Evolutionary conservation across 192 early-diverging fungal species (phyloP).

Genomic region (Allomyces macrogynus): DNA sequence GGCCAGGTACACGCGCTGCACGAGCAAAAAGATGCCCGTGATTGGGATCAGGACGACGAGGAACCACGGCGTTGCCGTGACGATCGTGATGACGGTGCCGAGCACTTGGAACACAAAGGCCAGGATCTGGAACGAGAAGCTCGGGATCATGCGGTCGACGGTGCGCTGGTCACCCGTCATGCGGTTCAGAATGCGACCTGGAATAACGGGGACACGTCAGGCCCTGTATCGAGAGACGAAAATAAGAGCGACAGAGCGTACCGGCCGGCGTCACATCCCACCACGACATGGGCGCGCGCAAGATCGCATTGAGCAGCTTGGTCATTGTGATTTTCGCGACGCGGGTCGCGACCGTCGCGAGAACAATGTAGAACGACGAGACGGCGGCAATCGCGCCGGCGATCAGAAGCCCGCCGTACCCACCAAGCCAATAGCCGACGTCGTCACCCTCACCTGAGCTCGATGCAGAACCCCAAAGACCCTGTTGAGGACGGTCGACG

Average conservation of each 20-base stretch:
- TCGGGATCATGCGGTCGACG: background rate
- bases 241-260: background rate
- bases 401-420: background rate
- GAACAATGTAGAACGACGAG: background rate
- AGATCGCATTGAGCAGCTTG: constrained; percentile 22
- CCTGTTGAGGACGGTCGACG: too few species aligned
- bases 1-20: constrained; percentile 29
- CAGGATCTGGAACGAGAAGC: background rate
- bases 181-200: background rate
- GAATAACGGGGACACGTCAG: background rate
- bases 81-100: constrained; percentile 5
- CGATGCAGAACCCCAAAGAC: too few species aligned
- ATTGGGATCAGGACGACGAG: constrained; percentile 6
- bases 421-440: background rate
- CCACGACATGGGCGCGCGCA: constrained; percentile 21
- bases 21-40: background rate
- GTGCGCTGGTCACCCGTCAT: background rate
- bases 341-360: background rate
- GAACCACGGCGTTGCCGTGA: constrained; percentile 6
- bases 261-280: background rate
- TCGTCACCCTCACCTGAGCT: background rate
- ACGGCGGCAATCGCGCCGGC: background rate
- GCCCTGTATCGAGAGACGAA: too few species aligned
- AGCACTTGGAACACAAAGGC: constrained; percentile 5
- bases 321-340: background rate